phyloP scores from a whole-genome alignment of 306 rosid species.

The Fragaria ananassa region DNA sequence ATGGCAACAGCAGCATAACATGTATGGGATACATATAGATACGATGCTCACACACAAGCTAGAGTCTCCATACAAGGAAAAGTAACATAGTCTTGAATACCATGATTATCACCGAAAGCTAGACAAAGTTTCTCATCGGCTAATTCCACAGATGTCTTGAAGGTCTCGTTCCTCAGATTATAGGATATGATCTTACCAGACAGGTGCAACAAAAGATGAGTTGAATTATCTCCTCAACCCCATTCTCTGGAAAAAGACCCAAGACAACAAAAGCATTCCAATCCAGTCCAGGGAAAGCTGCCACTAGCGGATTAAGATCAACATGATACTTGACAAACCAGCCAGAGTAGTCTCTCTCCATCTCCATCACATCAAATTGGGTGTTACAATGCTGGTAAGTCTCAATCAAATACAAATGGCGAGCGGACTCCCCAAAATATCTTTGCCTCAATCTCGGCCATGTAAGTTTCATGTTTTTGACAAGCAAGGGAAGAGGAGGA shows the following conservation, averaged over 20 bases:
- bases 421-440: neutral
- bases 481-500: no score
- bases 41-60: no score
- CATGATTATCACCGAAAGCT: no score
- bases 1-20: neutral
- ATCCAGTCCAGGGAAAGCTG: neutral
- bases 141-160: neutral
- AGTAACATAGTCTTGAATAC: no score
- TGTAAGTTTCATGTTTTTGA: no score
- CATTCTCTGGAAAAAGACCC: neutral
- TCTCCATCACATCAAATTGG: neutral
- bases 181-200: neutral
- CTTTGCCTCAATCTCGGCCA: neutral
- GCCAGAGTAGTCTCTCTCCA: neutral
- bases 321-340: neutral
- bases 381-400: neutral
- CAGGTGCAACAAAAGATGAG: neutral
- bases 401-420: neutral
- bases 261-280: neutral
- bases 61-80: no score
- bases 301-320: neutral
- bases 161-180: neutral
- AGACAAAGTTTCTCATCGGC: neutral
- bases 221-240: neutral
- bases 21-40: neutral